Evolutionary conservation across 192 early-diverging fungal species (phyloP).

Genomic region (Linnemannia hyalina): DNA sequence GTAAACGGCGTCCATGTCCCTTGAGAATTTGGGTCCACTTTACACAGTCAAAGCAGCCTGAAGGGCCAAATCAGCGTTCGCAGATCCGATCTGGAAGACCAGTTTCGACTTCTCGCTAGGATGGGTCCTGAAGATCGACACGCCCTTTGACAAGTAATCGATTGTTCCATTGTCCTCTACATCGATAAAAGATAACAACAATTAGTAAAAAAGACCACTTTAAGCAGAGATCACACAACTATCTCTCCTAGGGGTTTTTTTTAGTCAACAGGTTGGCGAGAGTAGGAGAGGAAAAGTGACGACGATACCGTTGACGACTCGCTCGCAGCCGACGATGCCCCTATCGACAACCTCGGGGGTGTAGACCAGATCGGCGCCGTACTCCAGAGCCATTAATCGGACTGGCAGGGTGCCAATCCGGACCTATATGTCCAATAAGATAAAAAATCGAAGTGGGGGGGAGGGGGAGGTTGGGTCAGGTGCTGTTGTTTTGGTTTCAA

Average conservation of each 20-base stretch:
- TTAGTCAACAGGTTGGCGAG: too few species aligned
- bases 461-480: not conserved
- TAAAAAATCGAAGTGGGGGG: not conserved
- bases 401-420: slow-evolving; percentile 92
- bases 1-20: not conserved
- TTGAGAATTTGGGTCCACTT: not conserved
- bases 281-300: not conserved
- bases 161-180: slow-evolving; percentile 77
- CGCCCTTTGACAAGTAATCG: slow-evolving; percentile 76
- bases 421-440: slow-evolving; percentile 52
- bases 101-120: slow-evolving; percentile 80
- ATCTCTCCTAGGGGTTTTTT: too few species aligned
- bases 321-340: slow-evolving; percentile 78
- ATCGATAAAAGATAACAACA: slow-evolving; percentile 15
- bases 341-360: slow-evolving; percentile 92
- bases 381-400: slow-evolving; percentile 84
- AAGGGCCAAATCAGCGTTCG: slow-evolving; percentile 87
- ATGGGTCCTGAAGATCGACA: slow-evolving; percentile 80
- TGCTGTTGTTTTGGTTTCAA: not conserved
- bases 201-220: not conserved
- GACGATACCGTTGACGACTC: slow-evolving; percentile 80
- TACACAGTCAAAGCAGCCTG: slow-evolving; percentile 88
- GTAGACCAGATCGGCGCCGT: slow-evolving; percentile 96
- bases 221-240: too few species aligned
- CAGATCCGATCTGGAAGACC: slow-evolving; percentile 95